Percentiles rank a stretch among this genome's conserved stretches.
These are phyloP conservation scores for Proliferodiscus dingleyae DNA, from an alignment of 2,329 filamentous ascomycete species.

Conservation along the genomic window DNA sequence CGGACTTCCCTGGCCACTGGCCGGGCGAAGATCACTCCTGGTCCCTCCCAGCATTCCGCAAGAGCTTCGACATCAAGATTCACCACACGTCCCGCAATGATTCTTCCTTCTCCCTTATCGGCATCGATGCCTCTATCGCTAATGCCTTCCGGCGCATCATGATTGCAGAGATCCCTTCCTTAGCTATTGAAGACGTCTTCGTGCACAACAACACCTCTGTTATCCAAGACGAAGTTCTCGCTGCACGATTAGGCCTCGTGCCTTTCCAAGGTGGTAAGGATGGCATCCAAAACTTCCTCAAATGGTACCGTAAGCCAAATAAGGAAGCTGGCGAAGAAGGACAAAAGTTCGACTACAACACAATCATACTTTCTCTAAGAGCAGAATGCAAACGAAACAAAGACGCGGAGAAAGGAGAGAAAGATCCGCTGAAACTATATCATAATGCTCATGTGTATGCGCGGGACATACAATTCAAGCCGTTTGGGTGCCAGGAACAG, in stretches of 20 bases:
- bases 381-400: slow-evolving; percentile 76
- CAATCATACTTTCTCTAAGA: slow-evolving; percentile 71
- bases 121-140: slow-evolving; percentile 85
- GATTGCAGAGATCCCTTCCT: slow-evolving; percentile 86
- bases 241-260: slow-evolving; percentile 83
- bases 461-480: slow-evolving; percentile 69
- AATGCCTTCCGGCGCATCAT: slow-evolving; percentile 97
- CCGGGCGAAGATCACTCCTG: slow-evolving; percentile 82
- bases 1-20: slow-evolving; percentile 88
- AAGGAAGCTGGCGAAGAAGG: slow-evolving; percentile 48
- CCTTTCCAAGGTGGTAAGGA: slow-evolving; percentile 77
- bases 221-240: slow-evolving; percentile 94
- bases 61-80: slow-evolving; percentile 70
- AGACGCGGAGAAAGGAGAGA: slow-evolving; percentile 65
- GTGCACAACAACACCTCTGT: slow-evolving; percentile 96
- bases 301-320: slow-evolving; percentile 57
- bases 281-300: slow-evolving; percentile 72
- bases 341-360: slow-evolving; percentile 75
- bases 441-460: slow-evolving; percentile 81
- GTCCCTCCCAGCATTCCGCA: slow-evolving; percentile 66
- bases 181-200: slow-evolving; percentile 92
- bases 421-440: slow-evolving; percentile 80
- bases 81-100: slow-evolving; percentile 77
- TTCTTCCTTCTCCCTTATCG: slow-evolving; percentile 84
- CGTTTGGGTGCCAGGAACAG: slow-evolving; percentile 66